Evolutionary conservation across 202 grass and related monocot species (phyloP), one percentile per base, ranked within the genome.

Genomic region (Zoysia matrella): DNA sequence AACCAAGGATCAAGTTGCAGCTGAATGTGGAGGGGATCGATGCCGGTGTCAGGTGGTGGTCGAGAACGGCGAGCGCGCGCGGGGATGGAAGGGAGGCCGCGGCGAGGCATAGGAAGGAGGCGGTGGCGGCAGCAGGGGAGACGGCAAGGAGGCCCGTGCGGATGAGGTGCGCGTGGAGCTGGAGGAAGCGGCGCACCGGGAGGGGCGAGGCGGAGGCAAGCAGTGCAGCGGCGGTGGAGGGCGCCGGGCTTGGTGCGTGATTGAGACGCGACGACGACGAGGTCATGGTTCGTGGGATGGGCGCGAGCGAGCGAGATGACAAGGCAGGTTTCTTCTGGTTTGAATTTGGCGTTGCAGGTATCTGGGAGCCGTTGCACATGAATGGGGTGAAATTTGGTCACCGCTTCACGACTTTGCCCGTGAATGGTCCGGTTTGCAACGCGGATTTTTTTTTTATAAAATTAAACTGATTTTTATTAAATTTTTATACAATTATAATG

Each of bases 141-240:
- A 9, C 30, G 50, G 64, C 22, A 78, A 87, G 69, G 67, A 65
- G 70, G 62, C 77, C 80, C 6, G 89, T 89, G 74, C 87, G 87
- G 43, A 94, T 78, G 67, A 94, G 71, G 51, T 84, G 87, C 52
- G 79, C 84, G 79, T 94, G 87, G 61, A 94, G 79, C 70, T 91
- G 79, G 61, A 87, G 62, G 78, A 94, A 86, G 16, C 72, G 84
- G 9, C 45, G 8, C 11, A 45, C 48, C 6, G 75, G 76, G 54
- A 86, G 60, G 39, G 78, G 49, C 55, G 71, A 83, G 15, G 80
- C 54, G 43, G 82, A 89, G 72, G 80, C 60, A 18, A 89, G 81
- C 61, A 83, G 14, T 2, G 57, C 67, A 45, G 49, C 50, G 66
- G 80, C 76, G 75, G 6, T 41, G 60, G 71, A 6, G 65, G 53